phyloP scores from a whole-genome alignment of 2,329 filamentous ascomycete genomes.

The Colletotrichum spaethianum region DNA sequence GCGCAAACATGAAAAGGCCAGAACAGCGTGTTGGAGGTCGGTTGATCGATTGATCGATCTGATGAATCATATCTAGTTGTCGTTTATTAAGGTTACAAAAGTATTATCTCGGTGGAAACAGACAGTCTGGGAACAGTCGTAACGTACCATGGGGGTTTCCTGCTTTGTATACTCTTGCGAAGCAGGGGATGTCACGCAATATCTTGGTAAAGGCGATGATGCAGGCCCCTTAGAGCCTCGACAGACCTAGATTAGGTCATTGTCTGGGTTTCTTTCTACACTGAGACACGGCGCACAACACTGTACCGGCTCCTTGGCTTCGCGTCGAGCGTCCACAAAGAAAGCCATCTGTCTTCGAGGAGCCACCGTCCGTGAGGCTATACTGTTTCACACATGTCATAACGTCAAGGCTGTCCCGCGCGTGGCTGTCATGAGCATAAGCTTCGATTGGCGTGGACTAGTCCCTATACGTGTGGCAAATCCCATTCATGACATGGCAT shows the following conservation, averaged over 20 bases:
- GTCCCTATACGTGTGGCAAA: not conserved
- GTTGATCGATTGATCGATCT: conserved; percentile 5
- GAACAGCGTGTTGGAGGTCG: not conserved
- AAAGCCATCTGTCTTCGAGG: conserved; percentile 1
- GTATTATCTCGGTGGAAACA: not conserved
- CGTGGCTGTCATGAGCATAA: not conserved
- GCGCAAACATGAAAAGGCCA: not conserved
- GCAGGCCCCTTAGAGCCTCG: not conserved
- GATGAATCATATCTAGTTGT: not conserved
- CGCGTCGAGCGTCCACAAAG: not conserved
- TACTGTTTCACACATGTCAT: not conserved
- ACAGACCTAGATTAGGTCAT: not conserved
- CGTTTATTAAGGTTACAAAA: not conserved
- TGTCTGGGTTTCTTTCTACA: not conserved
- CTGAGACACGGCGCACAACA: not conserved
- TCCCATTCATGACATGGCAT: not conserved
- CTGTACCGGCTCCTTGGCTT: not conserved
- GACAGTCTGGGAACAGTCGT: not conserved
- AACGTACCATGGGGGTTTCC: not conserved
- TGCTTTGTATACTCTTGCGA: not conserved
- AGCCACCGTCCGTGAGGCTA: not conserved
- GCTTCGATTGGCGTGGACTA: not conserved
- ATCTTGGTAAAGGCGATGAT: not conserved
- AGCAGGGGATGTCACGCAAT: not conserved
- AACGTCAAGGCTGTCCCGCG: not conserved